A percentile compares a stretch with the other conserved stretches of the same genome.
These are phyloP conservation scores for Colletotrichum horii DNA, from an alignment of 2,329 filamentous ascomycete species.

Conservation along the genomic window DNA sequence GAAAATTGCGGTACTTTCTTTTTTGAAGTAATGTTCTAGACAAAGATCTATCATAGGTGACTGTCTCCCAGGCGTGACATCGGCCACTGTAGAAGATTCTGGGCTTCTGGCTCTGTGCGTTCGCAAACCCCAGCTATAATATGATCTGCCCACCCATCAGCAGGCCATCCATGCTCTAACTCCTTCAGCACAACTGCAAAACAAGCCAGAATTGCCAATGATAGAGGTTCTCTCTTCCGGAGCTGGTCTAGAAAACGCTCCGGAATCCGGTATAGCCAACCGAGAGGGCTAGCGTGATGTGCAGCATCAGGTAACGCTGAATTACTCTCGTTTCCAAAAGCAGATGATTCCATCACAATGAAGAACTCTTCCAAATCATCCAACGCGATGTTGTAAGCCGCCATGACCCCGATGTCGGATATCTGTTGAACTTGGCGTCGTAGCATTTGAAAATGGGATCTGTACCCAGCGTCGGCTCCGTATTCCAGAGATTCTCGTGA, in stretches of 20 bases:
- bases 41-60: fast-evolving
- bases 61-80: neutral
- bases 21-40: neutral
- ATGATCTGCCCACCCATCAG: neutral
- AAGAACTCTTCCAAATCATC: neutral
- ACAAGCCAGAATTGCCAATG: neutral
- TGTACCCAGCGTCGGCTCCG: neutral
- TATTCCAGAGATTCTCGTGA: neutral
- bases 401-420: neutral
- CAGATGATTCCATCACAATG: neutral
- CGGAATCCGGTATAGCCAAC: neutral
- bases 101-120: neutral
- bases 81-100: neutral
- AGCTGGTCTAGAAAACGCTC: neutral
- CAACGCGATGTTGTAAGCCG: neutral
- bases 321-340: neutral
- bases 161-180: neutral
- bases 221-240: neutral
- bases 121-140: neutral
- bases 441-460: neutral
- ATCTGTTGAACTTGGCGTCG: neutral
- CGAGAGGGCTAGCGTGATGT: neutral
- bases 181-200: neutral
- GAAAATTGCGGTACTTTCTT: neutral
- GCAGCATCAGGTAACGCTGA: neutral